Evolutionary conservation across 108 stramenopile genomes (phyloP), one percentile per base, ranked within the genome.

Genomic region (Discostella pseudostelligera): DNA sequence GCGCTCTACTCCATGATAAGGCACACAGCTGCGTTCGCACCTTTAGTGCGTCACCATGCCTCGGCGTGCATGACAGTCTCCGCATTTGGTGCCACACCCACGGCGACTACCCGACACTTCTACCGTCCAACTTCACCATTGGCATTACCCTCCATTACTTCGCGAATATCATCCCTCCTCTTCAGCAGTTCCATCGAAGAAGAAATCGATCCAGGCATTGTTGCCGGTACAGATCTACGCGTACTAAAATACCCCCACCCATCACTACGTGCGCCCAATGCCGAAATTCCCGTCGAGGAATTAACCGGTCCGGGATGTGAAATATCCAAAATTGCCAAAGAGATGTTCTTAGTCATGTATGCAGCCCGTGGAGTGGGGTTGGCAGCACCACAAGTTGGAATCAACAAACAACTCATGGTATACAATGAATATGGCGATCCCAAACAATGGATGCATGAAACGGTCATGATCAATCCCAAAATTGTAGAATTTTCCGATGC

Each of bases 331-430:
- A 68, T 97, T 12, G 91, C 87, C 58, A 92, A 85, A 58, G 87
- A 93, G 74, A 98, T 98, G 97, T 92, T 97, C 56, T 72, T 90
- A 16, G 81, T 95, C 45, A 98, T 98, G 97, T 98, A 98, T 78
- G 96, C 90, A 3, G 80, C 93, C 20, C 68, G 93, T 35, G 97
- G 97, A 16, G 93, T 96, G 9, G 96, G 96, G 35, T 81, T 97
- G 55, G 96, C 96, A 1, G 90, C 87, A 24, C 90, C 90, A 4
- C 90, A 92, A 71, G 92, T 97, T 10, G 95, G 94, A 3, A 83
- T 96, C 50, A 97, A 97, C 67, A 84, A 89, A 50, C 74, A 87
- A 19, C 67, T 98, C 16, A 93, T 97, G 91, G 96, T 97, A 4
- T 97, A 90, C 77, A 97, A 97, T 75, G 89, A 87, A 36, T 59